Evolutionary conservation across 495 filamentous ascomycete genomes (phyloP).

Genomic region (Penicillium salamii): DNA sequence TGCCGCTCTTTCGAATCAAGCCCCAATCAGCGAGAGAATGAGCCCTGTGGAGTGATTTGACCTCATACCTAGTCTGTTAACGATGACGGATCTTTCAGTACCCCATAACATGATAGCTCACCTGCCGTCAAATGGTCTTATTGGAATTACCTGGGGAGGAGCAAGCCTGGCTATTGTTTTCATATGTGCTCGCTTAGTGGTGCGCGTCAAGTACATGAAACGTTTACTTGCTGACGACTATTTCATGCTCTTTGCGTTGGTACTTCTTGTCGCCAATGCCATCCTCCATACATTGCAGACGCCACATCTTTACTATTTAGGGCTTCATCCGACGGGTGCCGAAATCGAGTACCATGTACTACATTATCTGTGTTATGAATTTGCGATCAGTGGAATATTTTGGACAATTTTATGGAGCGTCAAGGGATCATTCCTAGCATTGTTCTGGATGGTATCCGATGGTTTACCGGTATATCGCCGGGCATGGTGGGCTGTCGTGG

Average conservation of each 20-base stretch:
- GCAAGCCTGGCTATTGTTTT: slow-evolving; percentile 35
- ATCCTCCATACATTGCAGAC: slow-evolving; percentile 45
- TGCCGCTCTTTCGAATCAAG: too few relatives aligned
- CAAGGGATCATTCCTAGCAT: slow-evolving; percentile 46
- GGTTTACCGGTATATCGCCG: slow-evolving; percentile 35
- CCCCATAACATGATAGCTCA: slow-evolving; percentile 12
- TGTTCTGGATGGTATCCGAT: slow-evolving; percentile 44
- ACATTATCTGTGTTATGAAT: slow-evolving; percentile 35
- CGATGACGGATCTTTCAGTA: not conserved
- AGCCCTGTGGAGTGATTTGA: too few relatives aligned
- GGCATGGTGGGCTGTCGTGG: slow-evolving; percentile 33
- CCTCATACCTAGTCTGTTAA: too few relatives aligned
- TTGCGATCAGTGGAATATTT: slow-evolving; percentile 46
- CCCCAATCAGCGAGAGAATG: too few relatives aligned
- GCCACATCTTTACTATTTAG: slow-evolving; percentile 39
- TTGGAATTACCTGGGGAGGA: slow-evolving; percentile 26
- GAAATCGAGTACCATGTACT: slow-evolving; percentile 17
- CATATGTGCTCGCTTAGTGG: slow-evolving; percentile 33
- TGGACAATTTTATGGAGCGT: slow-evolving; percentile 48
- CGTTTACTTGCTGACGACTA: slow-evolving; percentile 40
- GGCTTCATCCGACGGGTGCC: slow-evolving; percentile 21
- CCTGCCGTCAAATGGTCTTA: slow-evolving; percentile 12
- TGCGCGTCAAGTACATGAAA: slow-evolving; percentile 29
- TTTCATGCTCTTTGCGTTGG: slow-evolving; percentile 38
- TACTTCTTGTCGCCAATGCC: slow-evolving; percentile 34